Base-by-base conservation (phyloP, 2,329 filamentous ascomycete genomes). In the Leptographium lundbergii region DNA sequence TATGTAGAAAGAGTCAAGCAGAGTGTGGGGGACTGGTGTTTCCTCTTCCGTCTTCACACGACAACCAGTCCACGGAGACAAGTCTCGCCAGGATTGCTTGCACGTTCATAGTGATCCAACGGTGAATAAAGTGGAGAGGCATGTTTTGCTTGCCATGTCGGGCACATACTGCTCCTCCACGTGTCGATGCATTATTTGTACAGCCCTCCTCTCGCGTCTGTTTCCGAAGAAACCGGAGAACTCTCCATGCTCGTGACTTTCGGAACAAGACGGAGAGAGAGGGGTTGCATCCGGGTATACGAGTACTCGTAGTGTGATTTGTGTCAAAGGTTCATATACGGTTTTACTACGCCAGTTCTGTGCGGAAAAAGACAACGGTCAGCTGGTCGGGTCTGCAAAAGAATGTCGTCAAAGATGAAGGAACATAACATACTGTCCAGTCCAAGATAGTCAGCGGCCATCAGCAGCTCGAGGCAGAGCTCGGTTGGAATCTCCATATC, bases 401-500 rank as follows among this genome's bases (percentile, higher is more conserved):
- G 4, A n/a, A 47, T 7, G 25, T 19, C 27, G 25, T 27, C 5
- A 29, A n/a, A 6, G 14, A 34, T 17, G 4, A 36, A 36, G n/a
- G n/a, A n/a, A n/a, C n/a, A n/a, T n/a, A n/a, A 58, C 76, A 69
- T 69, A 81, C 79, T 77, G 72, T 88, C 85, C 68, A 91, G 73
- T 66, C 85, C 84, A 63, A 91, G 74, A 69, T 83, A 92, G 72
- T 91, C 87, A 29, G 88, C 87, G 17, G 87, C 88, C 74, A 87
- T 85, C 63, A 92, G 73, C 61, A 92, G 71, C 73, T 91, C 88
- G 51, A 92, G 76, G 66, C 87, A 91, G 56, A 91, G 75, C 73
- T 91, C 87, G 34, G 87, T 82, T 14, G 87, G 87, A 60, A 91
- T 86, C 19, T 91, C 87, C 84, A 91, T 87, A 67, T 92, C 88